Evolutionary conservation across 2,329 filamentous ascomycete species (phyloP), one percentile per base, ranked within the genome.

Genomic region (Stagonosporopsis vannaccii): DNA sequence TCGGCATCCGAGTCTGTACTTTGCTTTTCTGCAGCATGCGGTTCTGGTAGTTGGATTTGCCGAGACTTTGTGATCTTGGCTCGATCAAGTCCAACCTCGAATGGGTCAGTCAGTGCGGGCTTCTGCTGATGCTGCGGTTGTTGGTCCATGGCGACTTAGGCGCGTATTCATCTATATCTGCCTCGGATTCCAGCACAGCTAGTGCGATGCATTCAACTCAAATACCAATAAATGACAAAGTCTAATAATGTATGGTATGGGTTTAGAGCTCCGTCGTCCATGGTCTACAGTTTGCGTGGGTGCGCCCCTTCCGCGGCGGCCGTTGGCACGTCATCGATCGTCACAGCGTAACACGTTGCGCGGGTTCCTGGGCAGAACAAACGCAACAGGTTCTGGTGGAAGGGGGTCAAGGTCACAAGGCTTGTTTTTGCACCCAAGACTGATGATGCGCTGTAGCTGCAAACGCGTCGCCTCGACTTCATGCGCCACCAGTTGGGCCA

Each of bases 81-180:
- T 33, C 62, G 60, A 35, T 65, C 62, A 13, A 65, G 58, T 35
- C 58, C 60, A 20, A 61, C 42, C 7, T 59, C 30, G 22, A 47
- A 39, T 12, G 45, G 50, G 19, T 57, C 46, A 12, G 55, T 23
- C 5, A 39, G 43, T 12, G 30, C 39, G n/a, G 51, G 58, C 33
- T 52, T 54, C 25, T 43, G 19, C 19, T 37, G 35, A 11, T 11
- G 35, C 17, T 37, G 30, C 22, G 22, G 39, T 7, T 40, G 48
- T 35, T 45, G 19, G 23, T 52, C 32, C 54, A 58, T 58, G 17
- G n/a, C 32, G 30, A 9, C n/a, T 25, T 7, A 47, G 53, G 22
- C 9, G 42, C 37, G 25, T 19, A 11, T 33, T 7, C n/a, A 4
- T 8, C 41, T 19, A 43, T 25, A 23, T 26, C n/a, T 26, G 30